These are phyloP conservation scores for Incumbomyces delicatus DNA, from an alignment of 2,329 filamentous ascomycete species.

Conservation along the genomic window DNA sequence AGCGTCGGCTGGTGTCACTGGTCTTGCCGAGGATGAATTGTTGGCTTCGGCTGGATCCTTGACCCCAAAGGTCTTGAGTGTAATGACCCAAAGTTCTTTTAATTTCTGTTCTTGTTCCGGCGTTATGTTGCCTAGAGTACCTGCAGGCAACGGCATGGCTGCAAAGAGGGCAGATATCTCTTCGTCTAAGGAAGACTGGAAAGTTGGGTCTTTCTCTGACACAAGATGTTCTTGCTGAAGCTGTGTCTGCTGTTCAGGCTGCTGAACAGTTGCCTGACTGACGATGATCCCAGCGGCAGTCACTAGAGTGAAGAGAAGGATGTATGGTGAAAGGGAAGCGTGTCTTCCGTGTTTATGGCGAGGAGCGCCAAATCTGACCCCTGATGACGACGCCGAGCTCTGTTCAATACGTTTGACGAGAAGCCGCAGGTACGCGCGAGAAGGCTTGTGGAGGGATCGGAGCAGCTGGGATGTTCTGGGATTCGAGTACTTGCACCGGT, in stretches of 20 bases:
- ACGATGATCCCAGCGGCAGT: slow-evolving; percentile 9
- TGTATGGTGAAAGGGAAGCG: slow-evolving; percentile 14
- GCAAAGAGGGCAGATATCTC: slow-evolving; percentile 13
- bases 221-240: not conserved
- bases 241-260: not conserved
- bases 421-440: not conserved
- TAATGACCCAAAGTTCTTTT: slow-evolving; percentile 70
- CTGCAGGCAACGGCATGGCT: slow-evolving; percentile 38
- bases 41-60: slow-evolving; percentile 16
- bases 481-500: not conserved
- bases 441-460: not conserved
- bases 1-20: slow-evolving; percentile 20
- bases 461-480: not conserved
- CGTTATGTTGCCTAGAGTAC: slow-evolving; percentile 80
- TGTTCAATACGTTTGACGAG: not conserved
- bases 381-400: not conserved
- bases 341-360: slow-evolving; percentile 1
- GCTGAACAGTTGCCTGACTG: slow-evolving; percentile 5
- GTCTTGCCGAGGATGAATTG: slow-evolving; percentile 17
- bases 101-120: slow-evolving; percentile 79
- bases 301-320: slow-evolving; percentile 11
- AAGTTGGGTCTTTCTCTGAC: not conserved
- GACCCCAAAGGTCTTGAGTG: slow-evolving; percentile 67
- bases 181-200: not conserved
- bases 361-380: not conserved